phyloP scores from a whole-genome alignment of 2,329 filamentous ascomycete genomes.

The Sclerotinia nivalis region DNA sequence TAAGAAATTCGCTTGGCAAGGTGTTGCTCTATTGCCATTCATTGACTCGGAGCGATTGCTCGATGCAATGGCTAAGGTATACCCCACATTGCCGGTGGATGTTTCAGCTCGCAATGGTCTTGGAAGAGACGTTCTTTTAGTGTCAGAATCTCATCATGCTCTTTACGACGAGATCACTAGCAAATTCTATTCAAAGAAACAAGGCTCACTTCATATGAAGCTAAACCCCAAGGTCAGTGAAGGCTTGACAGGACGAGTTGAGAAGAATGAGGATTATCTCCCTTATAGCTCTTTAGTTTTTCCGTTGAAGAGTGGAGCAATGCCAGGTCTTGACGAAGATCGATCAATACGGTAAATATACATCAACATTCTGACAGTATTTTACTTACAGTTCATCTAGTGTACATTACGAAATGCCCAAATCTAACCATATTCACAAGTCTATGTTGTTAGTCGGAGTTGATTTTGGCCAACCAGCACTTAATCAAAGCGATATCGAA shows the following conservation, averaged over 20 bases:
- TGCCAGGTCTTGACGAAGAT: conserved; percentile 81
- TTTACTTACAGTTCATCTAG: conserved; percentile 48
- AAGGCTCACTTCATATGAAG: conserved; percentile 64
- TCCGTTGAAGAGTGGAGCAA: conserved; percentile 68
- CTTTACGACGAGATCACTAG: conserved; percentile 82
- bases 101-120: conserved; percentile 76
- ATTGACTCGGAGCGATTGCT: conserved; percentile 90
- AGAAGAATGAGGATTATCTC: conserved; percentile 80
- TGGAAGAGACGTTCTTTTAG: conserved; percentile 78
- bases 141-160: conserved; percentile 76
- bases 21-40: conserved; percentile 88
- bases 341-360: conserved; percentile 73
- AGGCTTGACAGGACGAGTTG: conserved; percentile 76
- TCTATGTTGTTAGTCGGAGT: conserved; percentile 91
- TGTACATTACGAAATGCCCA: conserved; percentile 83
- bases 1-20: conserved; percentile 98
- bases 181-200: conserved; percentile 91
- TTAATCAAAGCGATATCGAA: conserved; percentile 76
- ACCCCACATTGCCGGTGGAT: conserved; percentile 73
- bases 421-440: conserved; percentile 73
- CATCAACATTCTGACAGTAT: neutral
- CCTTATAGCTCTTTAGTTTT: conserved; percentile 81
- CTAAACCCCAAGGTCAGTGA: conserved; percentile 75
- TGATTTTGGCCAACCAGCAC: conserved; percentile 67
- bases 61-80: conserved; percentile 77